Conservation (phyloP, 305 asterid species). For the Solanum aculeatissimum region DNA sequence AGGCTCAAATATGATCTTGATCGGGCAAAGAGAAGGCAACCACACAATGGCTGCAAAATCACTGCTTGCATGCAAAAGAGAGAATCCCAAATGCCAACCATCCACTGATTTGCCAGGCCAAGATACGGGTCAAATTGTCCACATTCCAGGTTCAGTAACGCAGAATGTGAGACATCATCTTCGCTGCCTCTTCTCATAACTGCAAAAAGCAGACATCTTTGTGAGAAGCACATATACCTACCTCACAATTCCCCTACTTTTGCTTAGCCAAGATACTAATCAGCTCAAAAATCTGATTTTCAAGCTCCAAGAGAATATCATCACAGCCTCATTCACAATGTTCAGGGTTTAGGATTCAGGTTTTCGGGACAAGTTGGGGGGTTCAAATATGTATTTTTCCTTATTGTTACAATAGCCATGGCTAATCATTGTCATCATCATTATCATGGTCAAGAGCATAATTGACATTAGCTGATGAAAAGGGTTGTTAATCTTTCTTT, state of each 20-base stretch:
- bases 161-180: neutral
- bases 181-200: neutral
- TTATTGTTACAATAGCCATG: neutral
- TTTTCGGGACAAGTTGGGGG: neutral
- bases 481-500: neutral
- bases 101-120: conserved; percentile 8
- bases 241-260: neutral
- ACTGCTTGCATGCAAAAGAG: neutral
- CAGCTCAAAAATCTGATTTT: neutral
- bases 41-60: conserved; percentile 20
- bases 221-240: neutral
- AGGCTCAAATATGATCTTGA: conserved; percentile 7
- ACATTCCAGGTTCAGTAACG: neutral
- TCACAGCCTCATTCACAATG: neutral
- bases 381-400: neutral
- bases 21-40: conserved; percentile 2
- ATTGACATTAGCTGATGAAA: neutral
- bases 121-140: neutral
- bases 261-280: conserved; percentile 10
- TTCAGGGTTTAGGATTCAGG: neutral
- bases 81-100: neutral
- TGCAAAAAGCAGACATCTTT: neutral
- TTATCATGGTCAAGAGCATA: neutral
- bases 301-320: neutral
- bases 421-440: neutral